Base-by-base conservation (phyloP, 345 rosid species). In the Populus nigra region DNA sequence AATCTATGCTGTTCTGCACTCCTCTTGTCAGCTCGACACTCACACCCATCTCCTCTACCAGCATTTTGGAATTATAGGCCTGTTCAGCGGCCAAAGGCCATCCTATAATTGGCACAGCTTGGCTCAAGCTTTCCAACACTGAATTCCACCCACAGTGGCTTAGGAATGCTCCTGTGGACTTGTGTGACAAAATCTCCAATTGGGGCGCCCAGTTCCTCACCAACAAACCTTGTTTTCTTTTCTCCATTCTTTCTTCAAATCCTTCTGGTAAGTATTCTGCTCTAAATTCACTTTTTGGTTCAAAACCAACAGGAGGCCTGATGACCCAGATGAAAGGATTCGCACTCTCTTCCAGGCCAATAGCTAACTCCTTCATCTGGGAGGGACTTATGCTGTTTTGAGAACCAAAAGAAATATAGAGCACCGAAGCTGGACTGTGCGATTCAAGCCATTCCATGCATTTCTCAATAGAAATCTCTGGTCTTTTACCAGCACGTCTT, bases 91-190 rank as follows among this genome's bases (percentile, higher is more conserved):
- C 90, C 81, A 87, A 77, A 0, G 90, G 90, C 93, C 93, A 90
- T 9, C 88, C 91, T 6, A 90, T 87, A 1, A 85, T 80, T 1
- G 88, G 88, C 59, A 88, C 85, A 0, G 90, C 90, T 73, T 87
- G 86, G 66, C 89, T 88, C 33, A 88, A 84, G 82, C 91, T 87
- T 78, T 90, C 93, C 85, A 83, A 1, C 12, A 78, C 79, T 1
- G 89, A 88, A 75, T 90, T 90, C 93, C 93, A 88, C 12, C 91
- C 91, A 22, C 91, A 88, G 41, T 88, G 88, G 76, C 88, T 88
- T 12, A 88, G 29, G 73, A 90, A 88, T 18, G 83, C 86, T 33
- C 89, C 86, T 0, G 85, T 88, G 0, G 91, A 85, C 29, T 43
- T 10, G 27, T 88, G 91, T 10, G 79, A 73, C 77, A 88, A 81